These are phyloP conservation scores for Falciphora oryzae DNA, from an alignment of 2,329 filamentous ascomycete species.

Conservation along the genomic window DNA sequence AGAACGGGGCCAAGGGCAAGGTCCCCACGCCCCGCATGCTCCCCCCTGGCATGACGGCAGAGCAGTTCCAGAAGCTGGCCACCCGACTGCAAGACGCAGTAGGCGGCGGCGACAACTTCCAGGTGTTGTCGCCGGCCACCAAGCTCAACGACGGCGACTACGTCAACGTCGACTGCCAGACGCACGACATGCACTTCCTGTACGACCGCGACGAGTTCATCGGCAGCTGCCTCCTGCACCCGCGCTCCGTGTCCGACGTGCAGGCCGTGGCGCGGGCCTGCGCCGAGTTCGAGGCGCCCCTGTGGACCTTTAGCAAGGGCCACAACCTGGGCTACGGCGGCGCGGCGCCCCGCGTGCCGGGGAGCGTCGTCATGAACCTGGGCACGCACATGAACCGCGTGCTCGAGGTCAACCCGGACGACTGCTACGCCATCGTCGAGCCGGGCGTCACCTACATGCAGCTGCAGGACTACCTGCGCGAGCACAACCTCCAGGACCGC, in stretches of 20 bases:
- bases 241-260: slow-evolving; percentile 32
- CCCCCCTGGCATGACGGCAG: background rate
- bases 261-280: slow-evolving; percentile 26
- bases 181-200: slow-evolving; percentile 33
- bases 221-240: slow-evolving; percentile 30
- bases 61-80: background rate
- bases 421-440: slow-evolving; percentile 45
- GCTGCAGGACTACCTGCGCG: slow-evolving; percentile 42
- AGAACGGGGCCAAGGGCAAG: background rate
- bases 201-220: slow-evolving; percentile 37
- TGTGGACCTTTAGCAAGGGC: slow-evolving; percentile 40
- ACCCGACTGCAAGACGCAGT: background rate
- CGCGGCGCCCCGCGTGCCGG: slow-evolving; percentile 45
- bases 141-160: slow-evolving; percentile 22
- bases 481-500: slow-evolving; percentile 29
- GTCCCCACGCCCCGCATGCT: background rate
- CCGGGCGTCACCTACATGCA: slow-evolving; percentile 49
- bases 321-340: slow-evolving; percentile 48
- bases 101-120: slow-evolving; percentile 12
- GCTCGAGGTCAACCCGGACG: slow-evolving; percentile 42
- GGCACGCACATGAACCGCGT: slow-evolving; percentile 48
- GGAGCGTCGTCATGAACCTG: slow-evolving; percentile 45
- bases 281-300: slow-evolving; percentile 33
- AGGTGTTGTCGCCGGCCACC: slow-evolving; percentile 14
- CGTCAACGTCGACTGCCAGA: slow-evolving; percentile 20